Evolutionary conservation across 768 basidiomycete species (phyloP), one percentile per base, ranked within the genome.

Genomic region (Mycena belliarum): DNA sequence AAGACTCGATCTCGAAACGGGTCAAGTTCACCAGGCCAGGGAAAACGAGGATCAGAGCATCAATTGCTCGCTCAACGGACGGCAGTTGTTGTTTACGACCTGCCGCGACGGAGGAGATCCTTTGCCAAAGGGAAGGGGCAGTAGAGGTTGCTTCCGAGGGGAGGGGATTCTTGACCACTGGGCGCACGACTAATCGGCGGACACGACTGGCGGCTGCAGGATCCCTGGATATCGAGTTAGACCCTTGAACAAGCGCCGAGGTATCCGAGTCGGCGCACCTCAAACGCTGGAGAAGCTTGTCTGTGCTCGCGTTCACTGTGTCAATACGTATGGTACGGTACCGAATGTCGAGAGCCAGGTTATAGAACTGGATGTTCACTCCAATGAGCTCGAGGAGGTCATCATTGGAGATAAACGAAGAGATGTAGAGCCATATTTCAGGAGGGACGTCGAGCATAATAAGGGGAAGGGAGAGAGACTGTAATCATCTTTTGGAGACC

Each of bases 1-100:
- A 78, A 6, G 74, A 72, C 48, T 75, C 73, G n/a, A 79, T 67
- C n/a, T 70, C 68, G 33, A 80, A 73, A 2, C 69, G 62, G 20
- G 63, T 64, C 53, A 78, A 59, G 45, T 71, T 72, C 8, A 59
- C 58, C 57, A 80, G 65, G 15, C 59, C 56, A 21, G 75, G 75
- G 21, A 77, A 64, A 20, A 70, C 60, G 9, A 54, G 58, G 43
- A 69, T 67, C 15, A 78, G 61, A 24, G 63, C 56, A 49, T 73
- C 63, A 20, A 75, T 65, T 25, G 71, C 54, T 4, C 61, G 63
- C 18, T 67, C 67, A 37, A 74, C 68, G 2, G 71, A 63, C 5
- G 52, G 21, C 37, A 49, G 46, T 42, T 43, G 55, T 33, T 24
- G 46, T 26, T 29, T 47, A 20, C 45, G 15, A 9, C 28, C 25